These are phyloP conservation scores for Grigorovia jiainica DNA, from an alignment of 805 yeast genomes.

Conservation along the genomic window DNA sequence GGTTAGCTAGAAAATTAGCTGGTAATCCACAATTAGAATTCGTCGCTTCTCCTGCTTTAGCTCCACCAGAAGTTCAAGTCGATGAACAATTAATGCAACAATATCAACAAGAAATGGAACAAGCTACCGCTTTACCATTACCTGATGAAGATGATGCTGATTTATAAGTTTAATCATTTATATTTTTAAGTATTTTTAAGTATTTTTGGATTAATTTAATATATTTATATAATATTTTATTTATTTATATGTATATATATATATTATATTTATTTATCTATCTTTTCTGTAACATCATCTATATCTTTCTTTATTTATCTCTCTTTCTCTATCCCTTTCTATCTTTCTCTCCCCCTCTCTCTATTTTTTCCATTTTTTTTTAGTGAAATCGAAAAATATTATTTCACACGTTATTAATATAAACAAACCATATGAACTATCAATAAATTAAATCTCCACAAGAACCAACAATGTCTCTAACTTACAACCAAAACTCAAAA, in stretches of 20 bases:
- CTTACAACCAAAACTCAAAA: slow-evolving; percentile 25
- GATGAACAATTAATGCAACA: slow-evolving; percentile 95
- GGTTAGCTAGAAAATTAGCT: slow-evolving; percentile 98
- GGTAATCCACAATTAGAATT: slow-evolving; percentile 98
- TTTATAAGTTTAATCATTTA: slow-evolving; percentile 43
- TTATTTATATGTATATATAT: background rate
- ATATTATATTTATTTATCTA: too few relatives aligned
- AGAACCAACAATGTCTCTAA: slow-evolving; percentile 4
- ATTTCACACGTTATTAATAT: too few relatives aligned
- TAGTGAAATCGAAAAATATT: too few relatives aligned
- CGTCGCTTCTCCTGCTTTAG: slow-evolving; percentile 98
- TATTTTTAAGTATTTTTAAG: background rate
- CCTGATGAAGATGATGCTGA: slow-evolving; percentile 99
- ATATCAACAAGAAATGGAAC: slow-evolving; percentile 99
- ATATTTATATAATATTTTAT: background rate
- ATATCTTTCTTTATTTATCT: too few relatives aligned
- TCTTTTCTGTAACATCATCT: background rate
- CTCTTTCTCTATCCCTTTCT: too few relatives aligned
- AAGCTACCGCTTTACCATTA: slow-evolving; percentile 98
- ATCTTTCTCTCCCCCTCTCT: too few relatives aligned
- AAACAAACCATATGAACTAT: too few relatives aligned
- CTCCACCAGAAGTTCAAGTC: slow-evolving; percentile 98
- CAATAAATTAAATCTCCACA: background rate
- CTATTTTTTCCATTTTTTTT: too few relatives aligned
- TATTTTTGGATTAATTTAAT: too few relatives aligned